phyloP scores from a whole-genome alignment of 2,329 filamentous ascomycete species.

The Beauveria caledonica region DNA sequence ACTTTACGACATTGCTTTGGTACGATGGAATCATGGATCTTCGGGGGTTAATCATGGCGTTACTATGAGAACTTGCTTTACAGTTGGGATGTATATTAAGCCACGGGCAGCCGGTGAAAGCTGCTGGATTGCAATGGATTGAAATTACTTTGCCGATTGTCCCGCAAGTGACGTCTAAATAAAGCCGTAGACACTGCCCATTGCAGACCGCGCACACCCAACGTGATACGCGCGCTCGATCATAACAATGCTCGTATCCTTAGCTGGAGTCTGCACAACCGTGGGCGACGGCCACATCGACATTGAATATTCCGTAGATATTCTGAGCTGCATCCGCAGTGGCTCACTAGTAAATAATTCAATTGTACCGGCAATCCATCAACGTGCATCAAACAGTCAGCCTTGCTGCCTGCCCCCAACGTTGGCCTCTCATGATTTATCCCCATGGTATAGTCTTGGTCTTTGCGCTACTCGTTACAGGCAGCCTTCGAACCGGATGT shows the following conservation, averaged over 20 bases:
- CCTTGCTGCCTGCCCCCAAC: no score
- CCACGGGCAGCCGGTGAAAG: slow-evolving; percentile 26
- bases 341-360: no score
- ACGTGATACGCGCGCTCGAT: no score
- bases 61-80: slow-evolving; percentile 33
- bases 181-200: no score
- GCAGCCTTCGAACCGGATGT: slow-evolving; percentile 25
- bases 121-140: slow-evolving; percentile 26
- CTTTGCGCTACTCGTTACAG: slow-evolving; percentile 12
- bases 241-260: no score
- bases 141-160: not conserved
- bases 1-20: slow-evolving; percentile 35
- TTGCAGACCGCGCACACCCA: no score
- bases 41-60: slow-evolving; percentile 39
- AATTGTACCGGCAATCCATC: no score
- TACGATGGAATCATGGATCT: slow-evolving; percentile 28
- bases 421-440: not conserved
- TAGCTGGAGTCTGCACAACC: no score
- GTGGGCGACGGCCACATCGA: no score
- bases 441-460: not conserved
- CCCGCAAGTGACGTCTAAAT: not conserved
- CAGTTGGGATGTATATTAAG: slow-evolving; percentile 37
- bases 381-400: not conserved
- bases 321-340: no score
- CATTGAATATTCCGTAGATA: no score